Evolutionary conservation across 2,329 filamentous ascomycete species (phyloP), one percentile per base, ranked within the genome.

Genomic region (Thermomyces lanuginosus): DNA sequence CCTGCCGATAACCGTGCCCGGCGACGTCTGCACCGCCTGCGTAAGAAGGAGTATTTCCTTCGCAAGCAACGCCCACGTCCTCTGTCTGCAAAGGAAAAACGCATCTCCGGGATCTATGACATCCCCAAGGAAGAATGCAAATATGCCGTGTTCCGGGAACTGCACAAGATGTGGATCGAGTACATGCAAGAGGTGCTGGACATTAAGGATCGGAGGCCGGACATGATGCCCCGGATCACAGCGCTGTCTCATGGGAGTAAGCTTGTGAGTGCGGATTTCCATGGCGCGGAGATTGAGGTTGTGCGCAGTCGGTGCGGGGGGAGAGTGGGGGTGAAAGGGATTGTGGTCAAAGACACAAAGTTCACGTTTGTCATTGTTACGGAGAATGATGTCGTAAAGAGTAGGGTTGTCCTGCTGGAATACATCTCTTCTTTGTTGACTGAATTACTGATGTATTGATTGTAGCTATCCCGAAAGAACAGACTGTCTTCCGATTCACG

Each of bases 321-420:
- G 28, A 64, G 86, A 9, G 84, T 98, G 1, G 86, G 89, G 0
- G 55, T 86, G 28, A 69, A 63, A 41, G 89, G 89, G 9, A 86
- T 95, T 40, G 78, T 95, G 33, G 72, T 93, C 21, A 73, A 80
- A 48, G 89, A 98, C 56, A 76, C 78, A 27, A 82, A 77, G 48
- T 86, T 78, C 44, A 75, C 77, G 1, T 80, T 95, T 52, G 79
- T 92, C 49, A 57, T 98, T 34, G 66, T 95, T 20, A 92, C 81
- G 2, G 61, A 53, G 43, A 64, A 63, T 39, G 66, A 84, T 53
- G 60, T 65, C 38, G 43, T 89, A 22, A 92, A 89, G 58, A 61
- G 63, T 68, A 41, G 49, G 60, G 50, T 18, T n/a, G n/a, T 11
- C 5, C 9, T 21, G 10, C 9, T 24, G 21, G 16, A 26, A 33